phyloP scores from a whole-genome alignment of 192 early-diverging fungal species.

The Paraglomus brasilianum region DNA sequence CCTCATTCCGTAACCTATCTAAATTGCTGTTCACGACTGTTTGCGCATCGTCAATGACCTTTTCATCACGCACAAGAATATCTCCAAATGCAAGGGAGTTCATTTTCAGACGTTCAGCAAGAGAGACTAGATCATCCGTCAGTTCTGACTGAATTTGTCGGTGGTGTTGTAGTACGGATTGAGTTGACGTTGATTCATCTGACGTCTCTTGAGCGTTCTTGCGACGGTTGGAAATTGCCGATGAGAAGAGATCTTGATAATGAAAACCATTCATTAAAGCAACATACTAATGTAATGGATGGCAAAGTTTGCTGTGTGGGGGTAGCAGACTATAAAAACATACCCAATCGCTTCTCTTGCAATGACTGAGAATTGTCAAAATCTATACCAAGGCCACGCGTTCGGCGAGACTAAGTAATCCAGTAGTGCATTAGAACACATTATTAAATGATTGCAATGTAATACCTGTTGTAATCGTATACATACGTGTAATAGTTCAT shows the following conservation, averaged over 20 bases:
- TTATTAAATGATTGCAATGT: too few relatives aligned
- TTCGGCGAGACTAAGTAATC: too few relatives aligned
- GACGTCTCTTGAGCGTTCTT: too few relatives aligned
- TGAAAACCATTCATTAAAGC: too few relatives aligned
- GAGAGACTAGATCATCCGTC: constrained; percentile 45
- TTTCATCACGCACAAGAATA: constrained; percentile 42
- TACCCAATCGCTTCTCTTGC: constrained; percentile 1
- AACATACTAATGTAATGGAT: too few relatives aligned
- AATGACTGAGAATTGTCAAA: background rate
- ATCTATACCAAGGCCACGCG: background rate
- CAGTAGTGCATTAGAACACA: too few relatives aligned
- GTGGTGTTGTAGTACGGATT: constrained; percentile 49
- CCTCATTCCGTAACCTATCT: constrained; percentile 37
- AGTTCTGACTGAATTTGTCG: constrained; percentile 51
- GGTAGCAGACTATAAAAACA: background rate
- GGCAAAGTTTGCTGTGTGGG: too few relatives aligned
- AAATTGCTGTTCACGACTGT: constrained; percentile 40
- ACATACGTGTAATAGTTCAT: constrained; percentile 26
- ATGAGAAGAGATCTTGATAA: too few relatives aligned
- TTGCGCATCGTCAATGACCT: constrained; percentile 45
- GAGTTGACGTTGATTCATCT: constrained; percentile 40
- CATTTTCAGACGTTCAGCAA: constrained; percentile 50
- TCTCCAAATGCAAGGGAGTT: constrained; percentile 49
- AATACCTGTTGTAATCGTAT: too few relatives aligned
- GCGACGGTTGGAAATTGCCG: too few relatives aligned